Evolutionary conservation across 75 land plant genomes (phyloP).

Genomic region (Azolla pinnata): DNA sequence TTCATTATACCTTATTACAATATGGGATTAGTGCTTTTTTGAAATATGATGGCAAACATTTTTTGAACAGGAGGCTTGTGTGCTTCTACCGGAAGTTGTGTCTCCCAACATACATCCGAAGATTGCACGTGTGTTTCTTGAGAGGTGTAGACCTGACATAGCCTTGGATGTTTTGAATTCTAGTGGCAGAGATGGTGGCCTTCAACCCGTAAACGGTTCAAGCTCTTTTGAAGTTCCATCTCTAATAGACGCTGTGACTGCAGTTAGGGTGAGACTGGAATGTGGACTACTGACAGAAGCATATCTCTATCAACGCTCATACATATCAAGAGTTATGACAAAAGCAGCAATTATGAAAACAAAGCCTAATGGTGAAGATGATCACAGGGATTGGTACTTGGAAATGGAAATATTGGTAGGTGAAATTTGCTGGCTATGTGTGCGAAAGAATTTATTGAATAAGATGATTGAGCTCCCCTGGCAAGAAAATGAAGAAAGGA

Average conservation of each 20-base stretch:
- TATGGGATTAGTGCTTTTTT: too few species aligned
- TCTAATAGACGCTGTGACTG: constrained; percentile 72
- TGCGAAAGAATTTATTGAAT: constrained; percentile 51
- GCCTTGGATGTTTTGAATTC: constrained; percentile 74
- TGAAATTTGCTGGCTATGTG: constrained; percentile 76
- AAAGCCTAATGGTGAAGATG: constrained; percentile 3
- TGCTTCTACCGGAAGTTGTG: constrained; percentile 74
- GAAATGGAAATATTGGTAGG: constrained; percentile 59
- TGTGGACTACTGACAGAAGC: constrained; percentile 92
- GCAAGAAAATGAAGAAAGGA: constrained; percentile 70
- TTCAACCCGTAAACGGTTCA: constrained; percentile 3
- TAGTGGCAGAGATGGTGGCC: constrained; percentile 50
- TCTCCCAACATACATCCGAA: constrained; percentile 68
- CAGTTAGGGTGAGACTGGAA: constrained; percentile 77
- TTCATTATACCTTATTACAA: too few species aligned
- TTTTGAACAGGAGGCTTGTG: constrained; percentile 54
- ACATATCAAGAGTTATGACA: constrained; percentile 32
- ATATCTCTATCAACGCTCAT: constrained; percentile 66
- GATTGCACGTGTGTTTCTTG: constrained; percentile 67
- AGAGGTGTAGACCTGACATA: constrained; percentile 56
- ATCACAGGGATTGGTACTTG: constrained; percentile 27
- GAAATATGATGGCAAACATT: too few species aligned
- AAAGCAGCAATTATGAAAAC: not conserved
- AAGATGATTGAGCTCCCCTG: constrained; percentile 86
- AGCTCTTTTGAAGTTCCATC: constrained; percentile 24